Evolutionary conservation across 176 grass and related monocot species (phyloP).

Genomic region (Oryza officinalis): DNA sequence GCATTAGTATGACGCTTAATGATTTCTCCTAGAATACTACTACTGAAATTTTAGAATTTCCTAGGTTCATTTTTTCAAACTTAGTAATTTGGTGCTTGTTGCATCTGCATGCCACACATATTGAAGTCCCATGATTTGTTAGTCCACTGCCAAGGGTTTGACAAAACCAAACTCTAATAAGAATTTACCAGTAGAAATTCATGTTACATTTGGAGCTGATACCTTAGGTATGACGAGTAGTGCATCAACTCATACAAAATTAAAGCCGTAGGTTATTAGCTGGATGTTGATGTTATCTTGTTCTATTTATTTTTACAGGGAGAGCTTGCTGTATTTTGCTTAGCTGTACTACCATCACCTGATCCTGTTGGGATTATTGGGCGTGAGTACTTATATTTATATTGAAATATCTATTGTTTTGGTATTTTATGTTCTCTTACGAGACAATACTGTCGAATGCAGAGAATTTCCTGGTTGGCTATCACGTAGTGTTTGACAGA

Average conservation of each 20-base stretch:
- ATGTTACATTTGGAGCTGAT: constrained; percentile 5
- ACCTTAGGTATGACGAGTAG: neutral
- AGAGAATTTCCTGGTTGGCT: constrained; percentile 96
- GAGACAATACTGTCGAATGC: constrained; percentile 29
- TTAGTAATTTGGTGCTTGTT: neutral
- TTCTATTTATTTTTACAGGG: constrained; percentile 52
- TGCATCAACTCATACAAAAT: neutral
- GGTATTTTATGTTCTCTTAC: neutral
- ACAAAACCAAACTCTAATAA: neutral
- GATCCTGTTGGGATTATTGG: constrained; percentile 80
- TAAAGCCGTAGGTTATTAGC: constrained; percentile 4
- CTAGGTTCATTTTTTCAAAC: neutral
- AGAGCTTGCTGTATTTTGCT: constrained; percentile 56
- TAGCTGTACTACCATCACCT: constrained; percentile 61
- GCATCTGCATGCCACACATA: neutral
- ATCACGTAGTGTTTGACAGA: constrained; percentile 81
- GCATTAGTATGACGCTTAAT: neutral
- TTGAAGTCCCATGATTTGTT: neutral
- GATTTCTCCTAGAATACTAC: neutral
- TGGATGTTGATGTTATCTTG: neutral
- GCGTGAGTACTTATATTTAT: constrained; percentile 54
- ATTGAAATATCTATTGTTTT: neutral
- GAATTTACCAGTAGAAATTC: neutral
- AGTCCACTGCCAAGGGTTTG: neutral
- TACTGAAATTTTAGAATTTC: neutral